A percentile compares a stretch with the other conserved stretches of the same genome.
These are phyloP conservation scores for Lycium barbarum DNA, from an alignment of 257 asterid species.

Conservation along the genomic window DNA sequence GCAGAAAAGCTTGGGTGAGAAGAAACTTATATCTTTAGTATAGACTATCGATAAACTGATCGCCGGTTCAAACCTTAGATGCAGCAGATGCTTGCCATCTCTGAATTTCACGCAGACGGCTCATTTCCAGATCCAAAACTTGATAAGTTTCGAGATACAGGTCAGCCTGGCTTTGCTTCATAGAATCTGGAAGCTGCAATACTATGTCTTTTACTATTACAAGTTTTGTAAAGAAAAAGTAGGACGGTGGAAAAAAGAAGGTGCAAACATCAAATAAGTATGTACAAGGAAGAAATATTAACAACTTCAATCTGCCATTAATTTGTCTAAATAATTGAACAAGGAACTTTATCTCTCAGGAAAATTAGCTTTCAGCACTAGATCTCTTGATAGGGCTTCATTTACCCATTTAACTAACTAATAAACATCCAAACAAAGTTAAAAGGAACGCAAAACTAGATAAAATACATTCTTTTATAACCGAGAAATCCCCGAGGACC, in stretches of 20 bases:
- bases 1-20: constrained; percentile 30
- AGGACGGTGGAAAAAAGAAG: constrained; percentile 12
- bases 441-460: background rate
- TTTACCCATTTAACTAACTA: background rate
- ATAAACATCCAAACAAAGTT: constrained; percentile 12
- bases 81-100: constrained; percentile 98
- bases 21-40: constrained; percentile 37
- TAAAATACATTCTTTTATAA: background rate
- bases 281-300: constrained; percentile 10
- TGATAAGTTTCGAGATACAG: constrained; percentile 95
- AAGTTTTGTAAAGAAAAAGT: constrained; percentile 21
- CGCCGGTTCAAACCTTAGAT: constrained; percentile 64
- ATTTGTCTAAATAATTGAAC: background rate
- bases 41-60: constrained; percentile 31
- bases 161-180: constrained; percentile 98
- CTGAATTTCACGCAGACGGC: constrained; percentile 97
- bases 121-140: constrained; percentile 97
- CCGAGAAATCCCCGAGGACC: background rate
- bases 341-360: background rate
- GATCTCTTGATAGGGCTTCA: background rate
- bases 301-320: constrained; percentile 11
- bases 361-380: background rate
- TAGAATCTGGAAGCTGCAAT: constrained; percentile 94
- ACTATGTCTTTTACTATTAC: constrained; percentile 21
- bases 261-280: constrained; percentile 19